phyloP scores from a whole-genome alignment of 768 basidiomycete genomes.

The Tylopilus cervinicoccineus region DNA sequence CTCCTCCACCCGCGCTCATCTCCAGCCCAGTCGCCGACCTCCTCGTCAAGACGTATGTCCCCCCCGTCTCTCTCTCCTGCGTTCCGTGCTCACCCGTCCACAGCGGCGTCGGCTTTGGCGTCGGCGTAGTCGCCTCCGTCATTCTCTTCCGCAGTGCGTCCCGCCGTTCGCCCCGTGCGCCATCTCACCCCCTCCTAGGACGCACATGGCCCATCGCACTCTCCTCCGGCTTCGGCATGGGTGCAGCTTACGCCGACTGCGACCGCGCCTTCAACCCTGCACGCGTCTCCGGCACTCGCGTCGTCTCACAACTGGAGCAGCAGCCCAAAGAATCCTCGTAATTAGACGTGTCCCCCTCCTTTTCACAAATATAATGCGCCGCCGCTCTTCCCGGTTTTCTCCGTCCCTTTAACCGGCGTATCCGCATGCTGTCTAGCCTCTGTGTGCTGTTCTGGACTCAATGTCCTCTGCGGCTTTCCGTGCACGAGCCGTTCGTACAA shows the following conservation, averaged over 20 bases:
- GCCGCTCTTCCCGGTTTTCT: conserved; percentile 15
- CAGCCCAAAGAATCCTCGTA: conserved; percentile 20
- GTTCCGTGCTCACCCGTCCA: conserved; percentile 6
- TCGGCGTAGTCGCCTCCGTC: conserved; percentile 84
- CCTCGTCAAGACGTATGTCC: conserved; percentile 78
- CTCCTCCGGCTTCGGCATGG: conserved; percentile 81
- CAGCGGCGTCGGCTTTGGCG: conserved; percentile 87
- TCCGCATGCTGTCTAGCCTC: conserved; percentile 8
- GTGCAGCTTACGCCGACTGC: conserved; percentile 87
- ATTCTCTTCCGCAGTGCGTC: conserved; percentile 87
- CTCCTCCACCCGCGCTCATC: neutral
- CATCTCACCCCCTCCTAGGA: conserved; percentile 43
- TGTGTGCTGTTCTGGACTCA: conserved; percentile 22
- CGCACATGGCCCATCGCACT: conserved; percentile 91
- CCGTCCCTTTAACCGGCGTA: conserved; percentile 5
- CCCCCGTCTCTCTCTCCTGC: neutral
- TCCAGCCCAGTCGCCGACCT: conserved; percentile 62
- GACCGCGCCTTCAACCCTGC: conserved; percentile 92
- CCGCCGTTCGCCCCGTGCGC: neutral
- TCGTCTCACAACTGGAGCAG: conserved; percentile 42
- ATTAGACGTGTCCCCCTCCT: neutral
- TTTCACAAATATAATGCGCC: conserved; percentile 1
- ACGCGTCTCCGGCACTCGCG: conserved; percentile 77
- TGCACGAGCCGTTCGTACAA: conserved; percentile 62
- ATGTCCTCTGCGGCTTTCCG: conserved; percentile 43